These are phyloP conservation scores for sweet orange (Citrus sinensis) DNA, from an alignment of 345 rosid genomes.

Conservation along the genomic window DNA sequence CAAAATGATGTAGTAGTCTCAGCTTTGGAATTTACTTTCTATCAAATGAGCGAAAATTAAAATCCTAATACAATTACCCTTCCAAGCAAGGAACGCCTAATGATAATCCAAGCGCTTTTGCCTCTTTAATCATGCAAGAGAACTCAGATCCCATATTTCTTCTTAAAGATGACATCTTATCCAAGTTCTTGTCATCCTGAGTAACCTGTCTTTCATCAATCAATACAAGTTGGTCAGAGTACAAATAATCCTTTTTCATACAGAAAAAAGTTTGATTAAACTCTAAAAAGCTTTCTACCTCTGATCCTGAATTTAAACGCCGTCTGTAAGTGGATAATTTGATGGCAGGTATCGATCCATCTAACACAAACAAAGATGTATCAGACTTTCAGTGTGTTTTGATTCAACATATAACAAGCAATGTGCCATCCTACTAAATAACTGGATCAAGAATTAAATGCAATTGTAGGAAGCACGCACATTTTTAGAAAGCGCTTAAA, in stretches of 20 bases:
- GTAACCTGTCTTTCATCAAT: conserved; percentile 39
- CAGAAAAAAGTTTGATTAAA: too few species aligned
- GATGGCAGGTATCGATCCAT: conserved; percentile 91
- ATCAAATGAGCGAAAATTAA: not conserved
- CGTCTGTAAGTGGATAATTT: conserved; percentile 74
- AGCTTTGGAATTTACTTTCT: not conserved
- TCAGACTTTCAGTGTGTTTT: not conserved
- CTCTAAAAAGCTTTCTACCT: conserved; percentile 31
- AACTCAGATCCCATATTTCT: conserved; percentile 94
- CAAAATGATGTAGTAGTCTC: not conserved
- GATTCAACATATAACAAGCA: not conserved
- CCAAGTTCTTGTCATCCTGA: conserved; percentile 39
- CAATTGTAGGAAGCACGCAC: not conserved
- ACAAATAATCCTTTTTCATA: not conserved
- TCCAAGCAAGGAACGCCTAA: conserved; percentile 88
- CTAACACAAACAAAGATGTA: conserved; percentile 27
- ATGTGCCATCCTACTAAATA: not conserved
- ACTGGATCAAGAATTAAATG: not conserved
- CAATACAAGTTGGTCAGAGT: not conserved
- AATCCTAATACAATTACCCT: conserved; percentile 47
- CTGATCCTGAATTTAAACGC: conserved; percentile 55
- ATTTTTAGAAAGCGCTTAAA: too few species aligned
- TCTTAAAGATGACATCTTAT: conserved; percentile 49
- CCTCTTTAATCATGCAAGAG: conserved; percentile 86
- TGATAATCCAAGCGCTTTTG: conserved; percentile 69